These are phyloP conservation scores for Pelomyxa schiedti DNA, from an alignment of 78 protist species.

Conservation along the genomic window DNA sequence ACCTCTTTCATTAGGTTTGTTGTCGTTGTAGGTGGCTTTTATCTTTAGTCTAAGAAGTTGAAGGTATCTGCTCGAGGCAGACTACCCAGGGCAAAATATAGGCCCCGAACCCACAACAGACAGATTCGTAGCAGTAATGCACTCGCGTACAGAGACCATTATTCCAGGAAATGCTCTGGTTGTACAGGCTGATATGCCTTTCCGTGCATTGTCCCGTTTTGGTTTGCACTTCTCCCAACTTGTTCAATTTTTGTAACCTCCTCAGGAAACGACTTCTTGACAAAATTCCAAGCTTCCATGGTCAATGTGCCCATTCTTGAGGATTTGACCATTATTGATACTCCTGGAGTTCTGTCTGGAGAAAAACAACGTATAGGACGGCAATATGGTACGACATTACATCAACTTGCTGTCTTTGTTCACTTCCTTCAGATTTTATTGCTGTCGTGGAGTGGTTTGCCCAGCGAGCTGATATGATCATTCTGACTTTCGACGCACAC, in stretches of 20 bases:
- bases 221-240: conserved; percentile 54
- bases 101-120: conserved; percentile 92
- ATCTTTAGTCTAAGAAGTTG: not conserved
- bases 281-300: conserved; percentile 23
- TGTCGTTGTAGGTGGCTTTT: not conserved
- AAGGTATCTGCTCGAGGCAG: conserved; percentile 24
- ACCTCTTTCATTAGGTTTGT: conserved; percentile 45
- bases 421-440: conserved; percentile 9
- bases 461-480: conserved; percentile 70
- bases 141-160: conserved; percentile 52
- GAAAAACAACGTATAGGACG: conserved; percentile 74
- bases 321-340: conserved; percentile 64
- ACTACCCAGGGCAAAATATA: conserved; percentile 32
- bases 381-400: conserved; percentile 41
- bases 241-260: conserved; percentile 1
- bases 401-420: not conserved
- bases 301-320: conserved; percentile 42
- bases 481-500: conserved; percentile 83
- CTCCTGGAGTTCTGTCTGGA: conserved; percentile 81
- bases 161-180: conserved; percentile 67
- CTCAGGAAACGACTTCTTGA: not conserved
- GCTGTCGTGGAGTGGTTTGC: conserved; percentile 73
- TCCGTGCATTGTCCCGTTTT: conserved; percentile 54
- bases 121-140: conserved; percentile 76
- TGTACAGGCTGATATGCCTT: conserved; percentile 63